Evolutionary conservation across 2,329 filamentous ascomycete species (phyloP), one percentile per base, ranked within the genome.

Genomic region (Nannizzia gypsea): DNA sequence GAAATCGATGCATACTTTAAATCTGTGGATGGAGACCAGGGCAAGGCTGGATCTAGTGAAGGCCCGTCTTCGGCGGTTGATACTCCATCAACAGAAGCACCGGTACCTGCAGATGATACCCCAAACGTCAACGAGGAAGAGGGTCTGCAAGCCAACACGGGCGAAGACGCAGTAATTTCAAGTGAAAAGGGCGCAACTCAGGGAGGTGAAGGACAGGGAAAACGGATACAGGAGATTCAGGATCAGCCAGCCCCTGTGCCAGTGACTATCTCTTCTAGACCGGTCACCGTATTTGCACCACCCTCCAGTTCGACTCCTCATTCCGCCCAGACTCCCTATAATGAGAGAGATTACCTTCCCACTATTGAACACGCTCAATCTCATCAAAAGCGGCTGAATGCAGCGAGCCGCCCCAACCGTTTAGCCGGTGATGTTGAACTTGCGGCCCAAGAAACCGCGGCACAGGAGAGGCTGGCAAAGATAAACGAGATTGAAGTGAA

Each of bases 321-420:
- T 15, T 91, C 92, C 6, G 88, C 90, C 9, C 80, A 83, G 59
- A 78, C 80, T 13, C 72, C 80, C 6, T 80, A 86, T 63, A 82
- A 87, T 52, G 89, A 92, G 59, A 77, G 80, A n/a, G 88, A 90
- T 69, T 96, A 87, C 71, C 80, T 85, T 8, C 91, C 90, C 0
- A 89, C 87, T 1, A 81, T 96, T 61, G 88, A 89, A 52, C 91
- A 96, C 69, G 89, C 90, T 17, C 87, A 92, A 82, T 55, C 90
- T 83, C 40, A 90, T 83, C 59, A 84, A 90, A 67, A 86, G 83
- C 60, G 90, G 88, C 73, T 90, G 83, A 63, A 87, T 86, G 71
- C 80, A 83, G 40, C 88, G 86, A 72, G 90, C 1, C 83, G 85
- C 62, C 95, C 95, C 72, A 85, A 81, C 63, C 85, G 90, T 20